These are phyloP conservation scores for Fragaria ananassa DNA, from an alignment of 306 rosid genomes.

Conservation along the genomic window DNA sequence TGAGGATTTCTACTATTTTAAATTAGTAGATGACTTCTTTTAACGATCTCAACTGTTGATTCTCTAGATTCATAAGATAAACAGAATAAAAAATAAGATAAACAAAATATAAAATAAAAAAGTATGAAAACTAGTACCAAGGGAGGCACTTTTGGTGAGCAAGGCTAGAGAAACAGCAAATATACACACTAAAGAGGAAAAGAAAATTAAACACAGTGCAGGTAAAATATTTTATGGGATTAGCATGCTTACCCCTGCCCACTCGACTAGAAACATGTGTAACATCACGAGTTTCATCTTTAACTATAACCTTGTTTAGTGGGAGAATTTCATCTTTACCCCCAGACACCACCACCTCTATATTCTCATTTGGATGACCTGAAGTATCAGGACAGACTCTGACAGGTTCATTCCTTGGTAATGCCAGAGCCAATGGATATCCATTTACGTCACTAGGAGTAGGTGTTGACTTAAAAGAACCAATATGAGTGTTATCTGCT, in stretches of 20 bases:
- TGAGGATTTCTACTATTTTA: too few relatives aligned
- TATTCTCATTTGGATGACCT: constrained; percentile 31
- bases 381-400: constrained; percentile 33
- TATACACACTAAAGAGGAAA: not conserved
- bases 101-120: not conserved
- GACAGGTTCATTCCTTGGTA: constrained; percentile 42
- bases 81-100: not conserved
- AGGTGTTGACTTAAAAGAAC: constrained; percentile 32
- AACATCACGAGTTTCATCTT: constrained; percentile 51
- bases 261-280: constrained; percentile 46
- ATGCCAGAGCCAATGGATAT: constrained; percentile 26
- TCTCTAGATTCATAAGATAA: not conserved
- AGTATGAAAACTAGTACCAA: not conserved
- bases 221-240: not conserved
- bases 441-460: constrained; percentile 37
- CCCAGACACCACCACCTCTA: constrained; percentile 30
- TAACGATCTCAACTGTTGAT: too few relatives aligned
- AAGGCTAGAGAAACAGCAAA: not conserved
- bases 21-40: too few relatives aligned
- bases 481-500: constrained; percentile 25
- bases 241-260: constrained; percentile 54
- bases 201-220: not conserved
- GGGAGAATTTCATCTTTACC: constrained; percentile 47
- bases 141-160: not conserved
- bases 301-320: constrained; percentile 46